These are phyloP conservation scores for Kluyveromyces sp. DNA, from an alignment of 1,139 yeast species.

Conservation along the genomic window DNA sequence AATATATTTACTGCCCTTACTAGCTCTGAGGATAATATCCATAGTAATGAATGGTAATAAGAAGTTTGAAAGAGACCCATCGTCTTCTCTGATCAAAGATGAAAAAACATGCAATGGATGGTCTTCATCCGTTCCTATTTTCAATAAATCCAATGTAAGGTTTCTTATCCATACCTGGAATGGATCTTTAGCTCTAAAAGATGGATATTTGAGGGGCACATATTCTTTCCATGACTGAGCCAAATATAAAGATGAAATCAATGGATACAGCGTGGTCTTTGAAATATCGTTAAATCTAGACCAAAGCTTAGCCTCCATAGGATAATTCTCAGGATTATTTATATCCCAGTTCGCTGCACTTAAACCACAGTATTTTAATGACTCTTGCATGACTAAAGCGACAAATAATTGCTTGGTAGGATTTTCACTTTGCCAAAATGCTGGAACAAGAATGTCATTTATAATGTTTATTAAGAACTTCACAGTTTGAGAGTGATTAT, in stretches of 20 bases:
- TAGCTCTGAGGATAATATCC: slow-evolving; percentile 46
- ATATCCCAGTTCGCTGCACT: slow-evolving; percentile 34
- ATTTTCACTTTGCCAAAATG: slow-evolving; percentile 85
- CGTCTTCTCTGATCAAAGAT: slow-evolving; percentile 64
- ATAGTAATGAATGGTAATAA: slow-evolving; percentile 75
- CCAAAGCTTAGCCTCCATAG: slow-evolving; percentile 45
- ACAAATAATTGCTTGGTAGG: slow-evolving; percentile 78
- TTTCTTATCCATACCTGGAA: slow-evolving; percentile 63
- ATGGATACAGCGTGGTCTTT: slow-evolving; percentile 67
- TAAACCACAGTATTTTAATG: slow-evolving; percentile 57
- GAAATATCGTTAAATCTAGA: slow-evolving; percentile 57
- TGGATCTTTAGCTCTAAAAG: slow-evolving; percentile 37
- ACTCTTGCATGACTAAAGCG: slow-evolving; percentile 87
- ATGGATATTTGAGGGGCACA: slow-evolving; percentile 39
- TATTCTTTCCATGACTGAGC: slow-evolving; percentile 44
- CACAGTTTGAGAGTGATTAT: slow-evolving; percentile 53
- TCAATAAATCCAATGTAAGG: slow-evolving; percentile 58
- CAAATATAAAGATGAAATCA: slow-evolving; percentile 61
- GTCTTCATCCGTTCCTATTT: slow-evolving; percentile 36
- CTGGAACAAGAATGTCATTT: slow-evolving; percentile 62
- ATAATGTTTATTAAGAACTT: slow-evolving; percentile 60
- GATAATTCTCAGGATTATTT: slow-evolving; percentile 25
- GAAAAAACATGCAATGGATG: slow-evolving; percentile 59
- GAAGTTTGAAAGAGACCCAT: slow-evolving; percentile 58
- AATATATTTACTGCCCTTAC: slow-evolving; percentile 35